Percentiles rank a stretch among this genome's conserved stretches.
These are phyloP conservation scores for Diplosphaera chodatii DNA, from an alignment of 139 green algal genomes.

Conservation along the genomic window DNA sequence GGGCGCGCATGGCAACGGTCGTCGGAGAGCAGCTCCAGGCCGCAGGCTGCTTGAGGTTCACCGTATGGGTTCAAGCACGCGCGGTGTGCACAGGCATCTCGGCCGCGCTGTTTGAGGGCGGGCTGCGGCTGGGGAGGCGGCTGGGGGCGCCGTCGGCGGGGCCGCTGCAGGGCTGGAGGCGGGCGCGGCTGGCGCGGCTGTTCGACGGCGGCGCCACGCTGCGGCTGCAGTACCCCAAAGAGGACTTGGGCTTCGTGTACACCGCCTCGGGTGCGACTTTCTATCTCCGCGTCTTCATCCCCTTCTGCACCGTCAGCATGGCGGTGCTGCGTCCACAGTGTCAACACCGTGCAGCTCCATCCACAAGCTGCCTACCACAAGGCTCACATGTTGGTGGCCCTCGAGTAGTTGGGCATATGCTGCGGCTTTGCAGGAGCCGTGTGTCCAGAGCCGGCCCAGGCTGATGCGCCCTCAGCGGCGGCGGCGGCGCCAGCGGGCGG, in stretches of 20 bases:
- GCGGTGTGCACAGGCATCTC: constrained; percentile 2
- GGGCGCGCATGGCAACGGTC: no score
- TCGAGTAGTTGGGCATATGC: no score
- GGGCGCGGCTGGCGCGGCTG: constrained; percentile 37
- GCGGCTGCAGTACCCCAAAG: constrained; percentile 81
- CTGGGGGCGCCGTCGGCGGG: constrained; percentile 15
- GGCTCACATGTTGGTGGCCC: no score
- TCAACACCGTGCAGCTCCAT: no score
- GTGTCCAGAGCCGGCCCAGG: neutral
- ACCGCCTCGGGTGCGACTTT: neutral
- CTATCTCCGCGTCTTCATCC: neutral
- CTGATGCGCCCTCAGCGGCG: neutral
- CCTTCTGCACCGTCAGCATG: no score
- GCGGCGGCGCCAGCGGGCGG: neutral
- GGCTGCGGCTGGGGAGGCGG: constrained; percentile 31
- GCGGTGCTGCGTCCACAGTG: no score
- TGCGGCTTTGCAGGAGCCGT: neutral
- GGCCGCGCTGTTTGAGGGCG: constrained; percentile 22
- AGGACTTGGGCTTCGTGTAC: constrained; percentile 89
- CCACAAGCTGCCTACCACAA: no score
- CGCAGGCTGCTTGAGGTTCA: no score
- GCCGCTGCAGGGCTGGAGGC: constrained; percentile 15
- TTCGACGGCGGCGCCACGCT: constrained; percentile 64
- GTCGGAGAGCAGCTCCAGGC: no score
- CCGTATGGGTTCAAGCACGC: no score